Conservation (phyloP, 768 basidiomycete genomes). For the Leccinum sublutescens region DNA sequence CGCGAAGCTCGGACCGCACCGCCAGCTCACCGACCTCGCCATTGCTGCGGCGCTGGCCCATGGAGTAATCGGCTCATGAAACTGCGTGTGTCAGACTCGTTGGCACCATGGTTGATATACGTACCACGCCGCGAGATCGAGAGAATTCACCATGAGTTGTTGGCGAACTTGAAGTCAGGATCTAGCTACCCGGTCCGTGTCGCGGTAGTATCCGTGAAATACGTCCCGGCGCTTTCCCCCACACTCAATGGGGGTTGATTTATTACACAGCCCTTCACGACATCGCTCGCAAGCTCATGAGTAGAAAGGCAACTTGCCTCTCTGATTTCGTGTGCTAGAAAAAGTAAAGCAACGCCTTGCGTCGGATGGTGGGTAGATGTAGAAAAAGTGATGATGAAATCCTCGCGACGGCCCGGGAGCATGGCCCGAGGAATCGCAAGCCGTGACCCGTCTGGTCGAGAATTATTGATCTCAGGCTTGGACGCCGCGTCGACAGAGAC, state of each 20-base stretch:
- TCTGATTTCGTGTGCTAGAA: background rate
- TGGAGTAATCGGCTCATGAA: too few species aligned
- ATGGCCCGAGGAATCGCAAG: constrained; percentile 12
- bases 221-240: too few species aligned
- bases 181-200: too few species aligned
- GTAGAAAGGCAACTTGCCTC: background rate
- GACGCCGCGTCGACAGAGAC: background rate
- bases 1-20: background rate
- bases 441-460: constrained; percentile 33
- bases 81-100: too few species aligned
- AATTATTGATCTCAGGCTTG: constrained; percentile 17
- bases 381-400: constrained; percentile 17
- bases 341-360: background rate
- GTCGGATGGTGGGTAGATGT: constrained; percentile 10
- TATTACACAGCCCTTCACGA: background rate
- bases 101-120: too few species aligned
- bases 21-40: background rate
- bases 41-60: too few species aligned
- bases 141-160: too few species aligned
- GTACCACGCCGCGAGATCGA: too few species aligned
- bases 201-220: too few species aligned
- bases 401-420: constrained; percentile 8
- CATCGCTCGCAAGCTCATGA: background rate
- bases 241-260: background rate
- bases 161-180: too few species aligned